phyloP scores from a whole-genome alignment of 495 filamentous ascomycete genomes.

The Letharia columbiana region DNA sequence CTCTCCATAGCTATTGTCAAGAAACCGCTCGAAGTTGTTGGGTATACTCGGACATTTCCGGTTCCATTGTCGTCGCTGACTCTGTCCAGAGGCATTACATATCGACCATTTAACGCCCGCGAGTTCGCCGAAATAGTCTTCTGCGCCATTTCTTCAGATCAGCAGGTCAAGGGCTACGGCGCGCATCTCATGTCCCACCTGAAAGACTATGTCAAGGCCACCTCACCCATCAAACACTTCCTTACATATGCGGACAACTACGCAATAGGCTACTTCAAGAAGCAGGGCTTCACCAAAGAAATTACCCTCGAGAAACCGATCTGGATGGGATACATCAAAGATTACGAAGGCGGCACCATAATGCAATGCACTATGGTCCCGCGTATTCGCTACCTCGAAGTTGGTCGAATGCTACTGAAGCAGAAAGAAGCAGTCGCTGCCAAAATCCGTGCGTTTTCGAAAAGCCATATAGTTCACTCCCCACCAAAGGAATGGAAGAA shows the following conservation, averaged over 20 bases:
- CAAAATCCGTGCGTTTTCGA: conserved; percentile 87
- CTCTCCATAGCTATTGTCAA: conserved; percentile 95
- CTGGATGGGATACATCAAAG: conserved; percentile 99
- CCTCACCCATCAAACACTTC: conserved; percentile 95
- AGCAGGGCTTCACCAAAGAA: conserved; percentile 97
- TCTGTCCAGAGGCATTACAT: conserved; percentile 74
- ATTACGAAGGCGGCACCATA: conserved; percentile 97
- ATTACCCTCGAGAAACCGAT: conserved; percentile 82
- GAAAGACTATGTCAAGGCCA: conserved; percentile 98
- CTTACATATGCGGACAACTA: conserved; percentile 98
- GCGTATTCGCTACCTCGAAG: conserved; percentile 86
- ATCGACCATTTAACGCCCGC: conserved; percentile 86
- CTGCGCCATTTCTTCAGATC: conserved; percentile 93
- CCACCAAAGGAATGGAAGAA: conserved; percentile 82
- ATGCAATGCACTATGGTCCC: conserved; percentile 99
- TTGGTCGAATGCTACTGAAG: conserved; percentile 90
- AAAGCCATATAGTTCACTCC: conserved; percentile 76
- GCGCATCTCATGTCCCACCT: conserved; percentile 96
- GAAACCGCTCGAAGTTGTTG: conserved; percentile 88
- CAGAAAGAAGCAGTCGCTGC: conserved; percentile 91
- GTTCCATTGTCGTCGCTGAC: conserved; percentile 22
- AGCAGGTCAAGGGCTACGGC: conserved; percentile 97
- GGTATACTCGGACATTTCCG: conserved; percentile 35
- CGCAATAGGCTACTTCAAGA: conserved; percentile 98
- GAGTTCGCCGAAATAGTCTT: conserved; percentile 98